Evolutionary conservation across 83 land plant species (phyloP).

Genomic region (Thuja plicata): DNA sequence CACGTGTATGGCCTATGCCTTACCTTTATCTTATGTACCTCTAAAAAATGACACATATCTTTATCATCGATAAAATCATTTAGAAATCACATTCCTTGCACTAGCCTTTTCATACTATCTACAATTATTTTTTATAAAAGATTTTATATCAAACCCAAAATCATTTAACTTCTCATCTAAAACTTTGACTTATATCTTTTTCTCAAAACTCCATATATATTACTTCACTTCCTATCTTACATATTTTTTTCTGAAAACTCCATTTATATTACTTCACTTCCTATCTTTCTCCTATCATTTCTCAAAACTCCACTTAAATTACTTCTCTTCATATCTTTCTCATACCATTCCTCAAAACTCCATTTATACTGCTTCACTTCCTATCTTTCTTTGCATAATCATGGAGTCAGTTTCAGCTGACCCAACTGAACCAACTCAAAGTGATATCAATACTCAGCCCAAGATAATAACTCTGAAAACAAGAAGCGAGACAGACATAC

Average conservation of each 20-base stretch:
- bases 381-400: neutral
- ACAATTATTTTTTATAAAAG: too few species aligned
- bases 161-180: too few species aligned
- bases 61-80: too few species aligned
- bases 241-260: too few species aligned
- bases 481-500: neutral
- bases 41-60: too few species aligned
- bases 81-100: too few species aligned
- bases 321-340: neutral
- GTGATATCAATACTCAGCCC: neutral
- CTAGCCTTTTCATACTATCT: too few species aligned
- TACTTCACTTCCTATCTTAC: too few species aligned
- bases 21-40: too few species aligned
- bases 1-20: too few species aligned
- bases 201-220: neutral
- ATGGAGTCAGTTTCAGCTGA: neutral
- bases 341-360: neutral
- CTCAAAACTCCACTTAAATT: neutral
- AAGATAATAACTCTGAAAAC: neutral
- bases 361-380: neutral
- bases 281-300: neutral
- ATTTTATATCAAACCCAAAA: too few species aligned
- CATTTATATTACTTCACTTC: neutral
- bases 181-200: too few species aligned
- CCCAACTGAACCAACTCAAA: neutral